These are phyloP conservation scores for Typha latifolia DNA, from an alignment of 176 grass and related monocot genomes.

Conservation along the genomic window DNA sequence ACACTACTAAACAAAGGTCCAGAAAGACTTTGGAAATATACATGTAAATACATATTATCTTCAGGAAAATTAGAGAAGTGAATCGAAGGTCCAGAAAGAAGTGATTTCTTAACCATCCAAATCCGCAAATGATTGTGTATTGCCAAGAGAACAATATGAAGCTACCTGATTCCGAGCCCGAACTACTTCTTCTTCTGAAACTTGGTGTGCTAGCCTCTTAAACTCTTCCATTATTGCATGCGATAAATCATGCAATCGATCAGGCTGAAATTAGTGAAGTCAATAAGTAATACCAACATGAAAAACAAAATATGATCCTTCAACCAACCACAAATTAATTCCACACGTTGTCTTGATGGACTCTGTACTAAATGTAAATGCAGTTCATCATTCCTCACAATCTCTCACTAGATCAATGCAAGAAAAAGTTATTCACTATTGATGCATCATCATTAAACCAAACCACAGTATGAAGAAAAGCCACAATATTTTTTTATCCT, in stretches of 20 bases:
- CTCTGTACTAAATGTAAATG: too few relatives aligned
- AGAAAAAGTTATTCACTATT: too few relatives aligned
- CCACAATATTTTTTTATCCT: too few relatives aligned
- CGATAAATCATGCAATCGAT: constrained; percentile 57
- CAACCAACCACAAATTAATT: too few relatives aligned
- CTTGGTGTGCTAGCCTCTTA: constrained; percentile 64
- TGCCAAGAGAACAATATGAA: constrained; percentile 10
- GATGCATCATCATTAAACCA: too few relatives aligned
- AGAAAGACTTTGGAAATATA: neutral
- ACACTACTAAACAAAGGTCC: neutral
- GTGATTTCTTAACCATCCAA: too few relatives aligned
- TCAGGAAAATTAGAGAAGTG: neutral
- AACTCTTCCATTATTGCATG: constrained; percentile 76
- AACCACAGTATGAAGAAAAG: too few relatives aligned
- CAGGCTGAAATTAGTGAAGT: constrained; percentile 35
- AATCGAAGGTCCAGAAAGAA: neutral
- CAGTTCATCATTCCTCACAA: too few relatives aligned
- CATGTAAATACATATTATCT: neutral
- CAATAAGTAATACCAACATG: neutral
- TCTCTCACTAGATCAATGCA: too few relatives aligned
- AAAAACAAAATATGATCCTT: too few relatives aligned
- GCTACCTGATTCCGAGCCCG: constrained; percentile 83
- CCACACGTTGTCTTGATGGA: too few relatives aligned
- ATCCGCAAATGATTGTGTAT: neutral
- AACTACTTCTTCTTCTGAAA: constrained; percentile 70